These are phyloP conservation scores for Ogataea minuta DNA, from an alignment of 805 yeast genomes.

Conservation along the genomic window DNA sequence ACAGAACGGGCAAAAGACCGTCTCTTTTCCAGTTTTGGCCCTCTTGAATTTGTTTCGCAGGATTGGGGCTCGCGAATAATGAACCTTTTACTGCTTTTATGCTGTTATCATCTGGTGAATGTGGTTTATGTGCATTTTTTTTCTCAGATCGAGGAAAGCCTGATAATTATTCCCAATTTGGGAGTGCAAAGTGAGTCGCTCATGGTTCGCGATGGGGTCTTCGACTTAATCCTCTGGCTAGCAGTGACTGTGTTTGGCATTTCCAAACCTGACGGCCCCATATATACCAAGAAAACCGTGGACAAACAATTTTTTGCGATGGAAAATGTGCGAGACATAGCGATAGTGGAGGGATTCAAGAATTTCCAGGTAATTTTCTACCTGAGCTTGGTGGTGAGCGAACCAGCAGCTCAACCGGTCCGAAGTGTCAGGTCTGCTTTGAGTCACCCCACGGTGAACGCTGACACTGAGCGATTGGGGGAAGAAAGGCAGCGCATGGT, in stretches of 20 bases:
- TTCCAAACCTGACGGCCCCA: slow-evolving; percentile 5
- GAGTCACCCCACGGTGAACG: neutral
- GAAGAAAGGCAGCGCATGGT: slow-evolving; percentile 24
- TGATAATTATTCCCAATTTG: slow-evolving; percentile 45
- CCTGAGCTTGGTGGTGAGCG: slow-evolving; percentile 55
- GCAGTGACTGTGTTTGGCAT: slow-evolving; percentile 4
- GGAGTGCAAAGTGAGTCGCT: slow-evolving; percentile 46
- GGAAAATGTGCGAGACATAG: slow-evolving; percentile 56
- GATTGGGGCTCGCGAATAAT: slow-evolving; percentile 4
- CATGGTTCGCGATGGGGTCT: slow-evolving; percentile 26
- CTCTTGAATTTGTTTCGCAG: neutral
- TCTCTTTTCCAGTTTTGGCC: neutral
- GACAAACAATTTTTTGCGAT: slow-evolving; percentile 50
- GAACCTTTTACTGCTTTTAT: slow-evolving; percentile 14
- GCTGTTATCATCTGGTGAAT: slow-evolving; percentile 19
- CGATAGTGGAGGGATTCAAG: slow-evolving; percentile 73
- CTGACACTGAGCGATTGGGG: neutral
- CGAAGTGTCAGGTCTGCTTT: neutral
- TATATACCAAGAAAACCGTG: slow-evolving; percentile 4
- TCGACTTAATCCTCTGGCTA: slow-evolving; percentile 9
- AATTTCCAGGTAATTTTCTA: slow-evolving; percentile 67
- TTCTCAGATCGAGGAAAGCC: slow-evolving; percentile 41
- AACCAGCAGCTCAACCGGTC: slow-evolving; percentile 13
- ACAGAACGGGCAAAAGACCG: neutral
- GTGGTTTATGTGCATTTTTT: slow-evolving; percentile 26